Conservation (phyloP, 192 early-diverging fungal genomes). For the Coemansia sp. region DNA sequence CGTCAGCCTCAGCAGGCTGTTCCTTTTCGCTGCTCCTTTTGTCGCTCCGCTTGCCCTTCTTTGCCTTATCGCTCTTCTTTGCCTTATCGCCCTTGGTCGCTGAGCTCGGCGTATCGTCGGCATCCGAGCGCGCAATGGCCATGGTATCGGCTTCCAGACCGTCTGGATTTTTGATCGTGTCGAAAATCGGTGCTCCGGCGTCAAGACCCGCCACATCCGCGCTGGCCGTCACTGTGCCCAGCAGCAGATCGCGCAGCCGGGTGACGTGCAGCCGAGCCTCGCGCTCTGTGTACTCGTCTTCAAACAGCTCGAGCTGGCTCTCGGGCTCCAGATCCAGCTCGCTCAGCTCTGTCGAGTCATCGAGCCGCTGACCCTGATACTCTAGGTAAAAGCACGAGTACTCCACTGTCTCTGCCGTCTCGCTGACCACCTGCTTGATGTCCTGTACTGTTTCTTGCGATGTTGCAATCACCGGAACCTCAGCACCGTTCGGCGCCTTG, state of each 20-base stretch:
- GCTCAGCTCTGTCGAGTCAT: constrained; percentile 73
- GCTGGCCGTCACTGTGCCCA: constrained; percentile 58
- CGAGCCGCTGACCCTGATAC: constrained; percentile 69
- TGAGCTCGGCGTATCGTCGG: constrained; percentile 4
- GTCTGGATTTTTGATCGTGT: constrained; percentile 38
- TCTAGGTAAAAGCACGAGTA: constrained; percentile 90
- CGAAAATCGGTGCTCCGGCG: constrained; percentile 70
- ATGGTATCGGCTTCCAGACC: not conserved
- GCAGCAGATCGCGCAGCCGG: constrained; percentile 83
- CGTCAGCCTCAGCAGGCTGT: not conserved
- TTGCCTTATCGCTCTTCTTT: constrained; percentile 13
- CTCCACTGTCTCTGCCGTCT: constrained; percentile 79
- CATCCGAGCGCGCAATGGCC: not conserved
- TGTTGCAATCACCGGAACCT: constrained; percentile 53
- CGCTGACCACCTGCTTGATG: constrained; percentile 82
- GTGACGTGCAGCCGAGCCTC: constrained; percentile 89
- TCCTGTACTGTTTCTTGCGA: constrained; percentile 80
- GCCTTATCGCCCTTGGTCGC: constrained; percentile 1
- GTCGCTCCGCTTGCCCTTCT: constrained; percentile 21
- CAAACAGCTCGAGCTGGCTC: constrained; percentile 62
- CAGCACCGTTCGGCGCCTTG: constrained; percentile 46
- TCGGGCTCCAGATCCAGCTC: constrained; percentile 69
- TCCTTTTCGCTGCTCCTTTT: constrained; percentile 17
- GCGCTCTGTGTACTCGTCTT: constrained; percentile 88
- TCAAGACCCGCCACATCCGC: constrained; percentile 61